These are phyloP conservation scores for Gossypium bickii DNA, from an alignment of 345 rosid species.

Conservation along the genomic window DNA sequence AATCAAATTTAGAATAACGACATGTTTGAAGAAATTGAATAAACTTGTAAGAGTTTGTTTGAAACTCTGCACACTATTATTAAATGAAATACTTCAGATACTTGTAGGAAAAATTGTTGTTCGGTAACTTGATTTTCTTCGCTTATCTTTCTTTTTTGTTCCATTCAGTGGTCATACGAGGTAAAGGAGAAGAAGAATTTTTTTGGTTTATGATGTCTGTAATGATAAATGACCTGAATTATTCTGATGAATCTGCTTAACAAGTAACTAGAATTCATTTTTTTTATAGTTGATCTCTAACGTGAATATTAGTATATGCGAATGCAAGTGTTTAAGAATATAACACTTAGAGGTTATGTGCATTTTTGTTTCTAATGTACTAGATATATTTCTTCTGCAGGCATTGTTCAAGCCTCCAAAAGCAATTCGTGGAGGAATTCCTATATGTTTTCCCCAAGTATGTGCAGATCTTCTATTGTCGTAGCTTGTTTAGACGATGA, in stretches of 20 bases:
- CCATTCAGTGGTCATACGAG: background rate
- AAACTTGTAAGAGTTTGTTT: background rate
- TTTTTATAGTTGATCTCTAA: background rate
- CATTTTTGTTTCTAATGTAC: background rate
- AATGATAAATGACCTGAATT: constrained; percentile 2
- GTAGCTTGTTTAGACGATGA: constrained; percentile 18
- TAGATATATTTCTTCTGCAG: constrained; percentile 34
- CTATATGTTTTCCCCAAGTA: constrained; percentile 94
- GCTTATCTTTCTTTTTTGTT: background rate
- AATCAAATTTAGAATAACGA: background rate
- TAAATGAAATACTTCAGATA: background rate
- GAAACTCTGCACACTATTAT: background rate
- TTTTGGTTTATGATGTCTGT: background rate
- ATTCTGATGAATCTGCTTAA: background rate
- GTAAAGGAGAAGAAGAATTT: background rate
- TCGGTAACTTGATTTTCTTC: background rate
- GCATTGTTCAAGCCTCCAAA: constrained; percentile 76
- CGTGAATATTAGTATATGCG: background rate
- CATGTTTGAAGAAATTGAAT: background rate
- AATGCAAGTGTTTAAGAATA: background rate
- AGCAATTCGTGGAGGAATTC: constrained; percentile 96
- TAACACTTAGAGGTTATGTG: background rate
- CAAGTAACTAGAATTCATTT: background rate
- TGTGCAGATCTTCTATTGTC: constrained; percentile 23
- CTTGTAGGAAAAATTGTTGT: background rate